Evolutionary conservation across 2,329 filamentous ascomycete species (phyloP).

Genomic region (Colletotrichum ledebouriae): DNA sequence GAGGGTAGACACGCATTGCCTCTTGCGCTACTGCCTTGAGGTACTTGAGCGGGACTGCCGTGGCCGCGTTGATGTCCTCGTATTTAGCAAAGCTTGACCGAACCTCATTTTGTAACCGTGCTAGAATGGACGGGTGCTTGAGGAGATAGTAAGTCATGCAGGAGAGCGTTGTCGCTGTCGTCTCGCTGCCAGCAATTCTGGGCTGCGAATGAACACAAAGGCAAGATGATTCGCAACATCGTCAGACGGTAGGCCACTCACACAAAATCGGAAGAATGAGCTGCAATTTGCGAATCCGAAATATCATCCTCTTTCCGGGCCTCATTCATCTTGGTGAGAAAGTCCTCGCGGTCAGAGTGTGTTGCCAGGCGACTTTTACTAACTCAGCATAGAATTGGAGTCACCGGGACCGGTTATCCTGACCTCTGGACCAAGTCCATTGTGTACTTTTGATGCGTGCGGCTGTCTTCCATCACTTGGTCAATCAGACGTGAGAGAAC

Average conservation of each 20-base stretch:
- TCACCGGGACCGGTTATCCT: background rate
- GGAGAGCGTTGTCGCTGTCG: conserved; percentile 17
- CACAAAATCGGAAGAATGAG: conserved; percentile 48
- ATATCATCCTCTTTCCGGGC: conserved; percentile 1
- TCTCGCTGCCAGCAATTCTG: conserved; percentile 22
- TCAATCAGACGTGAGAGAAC: background rate
- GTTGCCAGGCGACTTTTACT: background rate
- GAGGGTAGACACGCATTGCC: conserved; percentile 67
- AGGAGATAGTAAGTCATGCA: conserved; percentile 19
- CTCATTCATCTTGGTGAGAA: conserved; percentile 22
- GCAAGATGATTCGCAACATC: too few species aligned
- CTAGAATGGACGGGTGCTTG: conserved; percentile 42
- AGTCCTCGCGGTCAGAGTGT: conserved; percentile 16
- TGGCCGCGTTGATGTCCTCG: conserved; percentile 51
- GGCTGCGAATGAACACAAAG: too few species aligned
- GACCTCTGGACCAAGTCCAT: conserved; percentile 28
- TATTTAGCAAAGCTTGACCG: conserved; percentile 48
- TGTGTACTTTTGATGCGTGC: conserved; percentile 8
- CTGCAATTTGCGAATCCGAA: conserved; percentile 49
- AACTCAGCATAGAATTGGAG: too few species aligned
- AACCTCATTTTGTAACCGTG: conserved; percentile 62
- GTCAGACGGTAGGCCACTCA: conserved; percentile 24
- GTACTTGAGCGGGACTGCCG: conserved; percentile 64
- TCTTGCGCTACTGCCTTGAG: conserved; percentile 70
- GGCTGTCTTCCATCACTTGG: conserved; percentile 3